These are phyloP conservation scores for Hermanozyma aechmeae DNA, from an alignment of 805 yeast genomes.

Conservation along the genomic window DNA sequence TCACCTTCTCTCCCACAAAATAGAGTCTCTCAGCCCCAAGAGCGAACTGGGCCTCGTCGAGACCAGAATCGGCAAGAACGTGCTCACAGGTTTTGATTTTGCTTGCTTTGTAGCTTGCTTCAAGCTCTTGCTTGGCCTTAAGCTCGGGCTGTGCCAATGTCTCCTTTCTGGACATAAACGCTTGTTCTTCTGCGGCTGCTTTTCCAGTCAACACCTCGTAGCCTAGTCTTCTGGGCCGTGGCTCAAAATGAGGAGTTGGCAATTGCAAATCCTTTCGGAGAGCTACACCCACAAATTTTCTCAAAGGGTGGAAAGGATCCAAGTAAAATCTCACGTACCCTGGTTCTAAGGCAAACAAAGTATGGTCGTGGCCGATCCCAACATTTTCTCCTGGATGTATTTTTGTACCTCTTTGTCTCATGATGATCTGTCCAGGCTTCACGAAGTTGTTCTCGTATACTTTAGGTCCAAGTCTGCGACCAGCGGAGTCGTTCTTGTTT, in stretches of 20 bases:
- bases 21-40: no score
- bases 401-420: constrained; percentile 92
- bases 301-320: constrained; percentile 93
- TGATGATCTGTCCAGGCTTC: constrained; percentile 73
- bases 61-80: no score
- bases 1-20: constrained; percentile 20
- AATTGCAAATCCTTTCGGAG: constrained; percentile 51
- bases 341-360: constrained; percentile 83
- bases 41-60: no score
- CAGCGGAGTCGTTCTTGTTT: constrained; percentile 88
- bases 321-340: constrained; percentile 86
- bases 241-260: constrained; percentile 89
- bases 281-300: constrained; percentile 86
- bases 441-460: constrained; percentile 72
- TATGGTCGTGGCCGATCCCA: constrained; percentile 87
- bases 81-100: not conserved
- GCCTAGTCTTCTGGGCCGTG: constrained; percentile 81
- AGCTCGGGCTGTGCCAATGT: constrained; percentile 46
- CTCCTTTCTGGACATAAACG: constrained; percentile 60
- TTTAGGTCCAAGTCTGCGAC: constrained; percentile 89
- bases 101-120: constrained; percentile 3
- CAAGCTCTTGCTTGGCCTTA: constrained; percentile 32
- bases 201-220: constrained; percentile 43
- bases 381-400: constrained; percentile 92
- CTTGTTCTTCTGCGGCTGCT: constrained; percentile 49